These are phyloP conservation scores for Monilinia fructicola DNA, from an alignment of 2,329 filamentous ascomycete genomes.

Conservation along the genomic window DNA sequence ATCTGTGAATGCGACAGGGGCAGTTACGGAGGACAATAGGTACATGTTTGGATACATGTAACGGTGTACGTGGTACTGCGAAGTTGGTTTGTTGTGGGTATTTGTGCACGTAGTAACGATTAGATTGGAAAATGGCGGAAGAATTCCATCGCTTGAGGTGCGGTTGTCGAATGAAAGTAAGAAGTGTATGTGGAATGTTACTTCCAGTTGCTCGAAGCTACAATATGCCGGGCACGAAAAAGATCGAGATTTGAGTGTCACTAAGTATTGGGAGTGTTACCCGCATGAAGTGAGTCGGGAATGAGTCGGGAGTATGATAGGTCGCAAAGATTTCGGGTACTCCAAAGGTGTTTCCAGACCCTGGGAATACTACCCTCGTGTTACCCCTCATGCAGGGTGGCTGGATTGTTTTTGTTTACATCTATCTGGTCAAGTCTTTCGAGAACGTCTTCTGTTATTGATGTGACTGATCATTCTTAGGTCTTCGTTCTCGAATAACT, in stretches of 20 bases:
- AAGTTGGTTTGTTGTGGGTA: neutral
- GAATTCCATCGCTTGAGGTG: too few species aligned
- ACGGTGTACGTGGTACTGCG: neutral
- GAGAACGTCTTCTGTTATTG: neutral
- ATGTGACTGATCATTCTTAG: neutral
- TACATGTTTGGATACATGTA: neutral
- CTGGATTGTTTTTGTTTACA: conserved; percentile 21
- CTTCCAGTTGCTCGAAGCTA: too few species aligned
- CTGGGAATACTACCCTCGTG: neutral
- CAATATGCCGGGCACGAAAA: neutral
- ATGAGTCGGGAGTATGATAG: neutral
- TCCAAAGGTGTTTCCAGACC: neutral
- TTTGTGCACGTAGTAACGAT: neutral
- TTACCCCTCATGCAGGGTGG: conserved; percentile 8
- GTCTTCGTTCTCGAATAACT: neutral
- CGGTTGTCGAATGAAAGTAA: too few species aligned
- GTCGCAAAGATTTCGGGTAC: neutral
- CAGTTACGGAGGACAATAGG: neutral
- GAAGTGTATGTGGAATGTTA: too few species aligned
- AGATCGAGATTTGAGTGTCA: neutral
- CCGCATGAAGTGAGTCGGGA: too few species aligned
- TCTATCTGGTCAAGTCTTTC: neutral
- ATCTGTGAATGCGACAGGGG: neutral
- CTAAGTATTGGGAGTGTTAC: neutral
- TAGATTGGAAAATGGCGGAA: neutral